These are phyloP conservation scores for Quercus phellos DNA, from an alignment of 331 rosid genomes.

Conservation along the genomic window DNA sequence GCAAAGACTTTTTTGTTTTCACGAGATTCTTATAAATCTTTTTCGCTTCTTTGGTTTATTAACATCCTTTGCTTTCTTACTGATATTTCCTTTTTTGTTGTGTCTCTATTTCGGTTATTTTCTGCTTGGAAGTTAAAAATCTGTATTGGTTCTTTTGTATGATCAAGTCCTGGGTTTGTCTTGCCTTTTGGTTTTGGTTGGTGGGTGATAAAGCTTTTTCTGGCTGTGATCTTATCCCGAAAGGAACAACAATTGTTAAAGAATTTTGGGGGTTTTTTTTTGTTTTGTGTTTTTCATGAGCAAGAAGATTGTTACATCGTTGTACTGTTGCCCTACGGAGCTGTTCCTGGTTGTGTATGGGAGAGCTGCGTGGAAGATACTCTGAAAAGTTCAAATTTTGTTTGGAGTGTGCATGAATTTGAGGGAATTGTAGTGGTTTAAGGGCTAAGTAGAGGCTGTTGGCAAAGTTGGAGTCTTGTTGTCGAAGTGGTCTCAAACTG, in stretches of 20 bases:
- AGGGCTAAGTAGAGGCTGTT: background rate
- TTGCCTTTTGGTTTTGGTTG: background rate
- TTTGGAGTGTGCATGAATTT: slow-evolving; percentile 9
- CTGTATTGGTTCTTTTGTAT: background rate
- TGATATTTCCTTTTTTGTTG: too few species aligned
- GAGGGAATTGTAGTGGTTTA: background rate
- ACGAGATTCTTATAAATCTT: too few species aligned
- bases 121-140: background rate
- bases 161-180: background rate
- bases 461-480: background rate
- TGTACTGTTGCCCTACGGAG: background rate
- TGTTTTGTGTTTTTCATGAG: background rate
- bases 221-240: background rate
- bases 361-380: background rate
- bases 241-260: background rate
- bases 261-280: background rate
- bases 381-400: slow-evolving; percentile 4
- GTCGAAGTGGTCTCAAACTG: background rate
- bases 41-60: background rate
- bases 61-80: background rate
- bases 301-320: background rate
- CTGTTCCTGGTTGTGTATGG: background rate
- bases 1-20: background rate
- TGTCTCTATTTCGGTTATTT: background rate
- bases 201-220: background rate